Base-by-base conservation (phyloP, 306 rosid genomes). In the Vigna reflexopilosa region DNA sequence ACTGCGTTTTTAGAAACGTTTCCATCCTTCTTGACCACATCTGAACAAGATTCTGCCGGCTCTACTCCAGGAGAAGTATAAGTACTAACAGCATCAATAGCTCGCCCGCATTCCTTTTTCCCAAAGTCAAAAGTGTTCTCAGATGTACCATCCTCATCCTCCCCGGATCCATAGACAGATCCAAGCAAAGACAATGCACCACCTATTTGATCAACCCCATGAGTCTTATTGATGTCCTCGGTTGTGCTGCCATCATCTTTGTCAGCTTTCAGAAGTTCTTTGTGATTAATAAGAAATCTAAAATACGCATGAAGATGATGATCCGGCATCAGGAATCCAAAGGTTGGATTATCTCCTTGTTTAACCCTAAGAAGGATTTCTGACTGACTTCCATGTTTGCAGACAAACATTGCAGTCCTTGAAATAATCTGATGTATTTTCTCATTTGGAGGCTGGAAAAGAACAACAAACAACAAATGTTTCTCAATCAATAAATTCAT, bases 171-270 rank as follows among this genome's bases (percentile, higher is more conserved):
- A 78, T 93, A 93, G 26, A 85, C 80, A 78, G 96, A 91, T 80
- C 98, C 98, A 85, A 93, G 97, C 85, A 93, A 86, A 81, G 93
- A 91, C 78, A 93, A 79, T 5, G 98, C 98, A 62, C 98, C 94
- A 68, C 94, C 90, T 11, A 86, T 69, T 82, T 89, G 90, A 82
- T 83, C 87, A 55, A 67, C 44, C 22, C 81, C 87, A 65, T 76
- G 81, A 57, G 28, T 79, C 71, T 64, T 84, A 81, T 86, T 88
- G 82, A 86, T 85, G 75, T 89, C 85, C 11, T 32, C 79, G 26
- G 64, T 45, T 19, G 85, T 81, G 38, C 82, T 79, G 61, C 80
- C 89, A 75, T 73, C 86, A 59, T 62, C 87, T 72, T 59, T 69
- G 26, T 77, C 89, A 81, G 67, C 72, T 77, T 85, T 73, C 57